phyloP scores from a whole-genome alignment of 208 protist species.

The Crithidia acanthocephali region DNA sequence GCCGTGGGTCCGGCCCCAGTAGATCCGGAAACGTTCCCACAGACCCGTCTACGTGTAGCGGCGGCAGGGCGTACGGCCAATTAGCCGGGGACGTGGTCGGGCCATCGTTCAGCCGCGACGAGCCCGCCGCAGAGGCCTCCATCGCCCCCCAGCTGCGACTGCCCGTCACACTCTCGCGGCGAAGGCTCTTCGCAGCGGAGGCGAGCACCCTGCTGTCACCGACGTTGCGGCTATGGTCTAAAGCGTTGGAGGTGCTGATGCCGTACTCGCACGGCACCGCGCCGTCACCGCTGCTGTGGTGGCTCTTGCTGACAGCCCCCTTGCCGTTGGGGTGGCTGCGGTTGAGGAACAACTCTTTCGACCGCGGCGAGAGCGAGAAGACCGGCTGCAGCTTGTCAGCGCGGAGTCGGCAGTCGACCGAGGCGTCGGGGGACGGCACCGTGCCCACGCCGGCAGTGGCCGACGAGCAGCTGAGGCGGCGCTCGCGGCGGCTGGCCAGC shows the following conservation, averaged over 20 bases:
- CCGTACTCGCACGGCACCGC: not conserved
- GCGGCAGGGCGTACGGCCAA: not conserved
- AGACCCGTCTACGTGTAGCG: not conserved
- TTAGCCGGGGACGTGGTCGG: not conserved
- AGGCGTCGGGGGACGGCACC: not conserved
- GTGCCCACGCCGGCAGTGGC: not conserved
- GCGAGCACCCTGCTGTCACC: slow-evolving; percentile 5
- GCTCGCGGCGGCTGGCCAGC: not conserved
- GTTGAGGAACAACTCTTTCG: not conserved
- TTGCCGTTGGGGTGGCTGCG: not conserved
- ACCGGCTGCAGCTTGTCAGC: not conserved
- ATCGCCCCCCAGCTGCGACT: not conserved
- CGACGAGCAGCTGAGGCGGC: not conserved
- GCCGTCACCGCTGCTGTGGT: not conserved
- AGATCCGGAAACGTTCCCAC: not conserved
- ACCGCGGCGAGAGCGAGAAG: not conserved
- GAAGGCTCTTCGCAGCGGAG: not conserved
- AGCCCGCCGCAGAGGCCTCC: not conserved
- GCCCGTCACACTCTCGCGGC: not conserved
- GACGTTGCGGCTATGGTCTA: slow-evolving; percentile 3
- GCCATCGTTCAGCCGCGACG: not conserved
- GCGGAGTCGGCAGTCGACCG: not conserved
- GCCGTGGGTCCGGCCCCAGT: not conserved
- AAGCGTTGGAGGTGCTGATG: slow-evolving; percentile 10
- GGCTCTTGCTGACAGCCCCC: not conserved